phyloP scores from a whole-genome alignment of 2,329 filamentous ascomycete genomes.

The Aureobasidium sp. region DNA sequence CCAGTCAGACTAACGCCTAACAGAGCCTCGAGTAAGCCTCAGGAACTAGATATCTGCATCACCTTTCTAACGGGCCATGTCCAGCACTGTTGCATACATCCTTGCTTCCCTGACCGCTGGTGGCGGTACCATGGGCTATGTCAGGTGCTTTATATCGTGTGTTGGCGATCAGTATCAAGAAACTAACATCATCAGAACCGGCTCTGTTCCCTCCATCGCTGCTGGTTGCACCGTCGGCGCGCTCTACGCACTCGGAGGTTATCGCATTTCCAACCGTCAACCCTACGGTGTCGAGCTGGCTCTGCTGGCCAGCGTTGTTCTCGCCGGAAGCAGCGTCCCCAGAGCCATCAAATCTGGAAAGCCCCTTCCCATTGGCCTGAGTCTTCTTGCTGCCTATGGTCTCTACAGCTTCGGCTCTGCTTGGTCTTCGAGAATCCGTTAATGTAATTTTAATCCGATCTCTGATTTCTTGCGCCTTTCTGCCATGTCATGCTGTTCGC shows the following conservation, averaged over 20 bases:
- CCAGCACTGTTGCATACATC: slow-evolving; percentile 54
- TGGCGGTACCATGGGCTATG: slow-evolving; percentile 80
- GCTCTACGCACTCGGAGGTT: slow-evolving; percentile 70
- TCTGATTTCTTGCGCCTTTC: background rate
- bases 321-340: slow-evolving; percentile 77
- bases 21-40: slow-evolving; percentile 13
- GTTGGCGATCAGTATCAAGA: too few relatives aligned
- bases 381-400: slow-evolving; percentile 69
- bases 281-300: slow-evolving; percentile 80
- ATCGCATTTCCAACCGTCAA: slow-evolving; percentile 65
- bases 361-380: slow-evolving; percentile 73
- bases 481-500: too few relatives aligned
- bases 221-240: slow-evolving; percentile 77
- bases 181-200: slow-evolving; percentile 45
- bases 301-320: slow-evolving; percentile 76
- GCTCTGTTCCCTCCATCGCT: slow-evolving; percentile 76
- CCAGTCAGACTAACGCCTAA: background rate
- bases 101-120: slow-evolving; percentile 75
- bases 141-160: slow-evolving; percentile 48
- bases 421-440: slow-evolving; percentile 24
- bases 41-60: background rate
- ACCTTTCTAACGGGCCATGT: background rate
- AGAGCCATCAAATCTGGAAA: slow-evolving; percentile 76
- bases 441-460: background rate
- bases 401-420: slow-evolving; percentile 71